Evolutionary conservation across 1,139 yeast species (phyloP).

Genomic region (Debaryomyces sp.): DNA sequence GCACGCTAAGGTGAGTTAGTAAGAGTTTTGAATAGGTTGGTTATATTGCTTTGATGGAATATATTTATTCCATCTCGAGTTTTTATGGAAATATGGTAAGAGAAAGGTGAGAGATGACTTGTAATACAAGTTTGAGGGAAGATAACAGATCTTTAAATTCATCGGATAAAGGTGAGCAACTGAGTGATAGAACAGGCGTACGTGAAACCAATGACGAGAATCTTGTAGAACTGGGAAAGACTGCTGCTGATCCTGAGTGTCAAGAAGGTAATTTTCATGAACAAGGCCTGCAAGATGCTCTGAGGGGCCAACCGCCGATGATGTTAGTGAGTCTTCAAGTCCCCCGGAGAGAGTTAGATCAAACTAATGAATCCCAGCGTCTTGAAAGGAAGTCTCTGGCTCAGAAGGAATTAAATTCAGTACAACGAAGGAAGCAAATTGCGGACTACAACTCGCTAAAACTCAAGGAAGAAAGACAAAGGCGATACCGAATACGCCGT

Average conservation of each 20-base stretch:
- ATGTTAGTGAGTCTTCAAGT: background rate
- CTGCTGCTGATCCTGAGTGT: background rate
- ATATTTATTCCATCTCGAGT: background rate
- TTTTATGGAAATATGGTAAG: background rate
- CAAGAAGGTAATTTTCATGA: background rate
- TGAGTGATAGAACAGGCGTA: background rate
- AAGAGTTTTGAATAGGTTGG: background rate
- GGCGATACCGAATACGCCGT: constrained; percentile 27
- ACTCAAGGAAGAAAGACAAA: constrained; percentile 27
- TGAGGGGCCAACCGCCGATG: background rate
- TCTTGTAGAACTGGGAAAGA: background rate
- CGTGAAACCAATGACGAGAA: background rate
- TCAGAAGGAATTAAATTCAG: constrained; percentile 20
- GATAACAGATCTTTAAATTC: constrained; percentile 13
- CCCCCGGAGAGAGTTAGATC: background rate
- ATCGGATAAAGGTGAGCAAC: background rate
- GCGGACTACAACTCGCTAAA: constrained; percentile 27
- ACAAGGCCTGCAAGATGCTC: background rate
- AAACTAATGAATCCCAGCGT: background rate
- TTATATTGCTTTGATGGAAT: background rate
- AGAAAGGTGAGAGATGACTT: background rate
- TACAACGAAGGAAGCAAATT: constrained; percentile 31
- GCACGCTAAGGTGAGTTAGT: background rate
- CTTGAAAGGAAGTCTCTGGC: constrained; percentile 8
- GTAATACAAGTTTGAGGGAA: background rate